Conservation (phyloP, 768 basidiomycete genomes). For the Multifurca ochricompacta region DNA sequence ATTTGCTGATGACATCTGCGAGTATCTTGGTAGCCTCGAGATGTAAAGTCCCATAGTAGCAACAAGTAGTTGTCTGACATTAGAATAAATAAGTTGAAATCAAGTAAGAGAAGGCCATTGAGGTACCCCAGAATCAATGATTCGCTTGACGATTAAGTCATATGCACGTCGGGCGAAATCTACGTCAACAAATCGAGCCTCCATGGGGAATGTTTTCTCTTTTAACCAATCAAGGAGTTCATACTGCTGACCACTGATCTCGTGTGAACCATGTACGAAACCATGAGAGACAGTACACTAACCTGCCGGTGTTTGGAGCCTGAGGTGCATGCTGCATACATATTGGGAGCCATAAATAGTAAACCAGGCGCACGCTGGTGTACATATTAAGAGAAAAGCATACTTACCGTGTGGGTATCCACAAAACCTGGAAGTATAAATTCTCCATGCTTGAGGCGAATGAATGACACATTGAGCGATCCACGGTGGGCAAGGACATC, state of each 20-base stretch:
- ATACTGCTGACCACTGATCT: slow-evolving; percentile 66
- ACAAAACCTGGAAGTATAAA: slow-evolving; percentile 85
- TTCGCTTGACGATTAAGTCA: slow-evolving; percentile 57
- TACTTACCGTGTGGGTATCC: slow-evolving; percentile 83
- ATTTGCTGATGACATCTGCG: slow-evolving; percentile 61
- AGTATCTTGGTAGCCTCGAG: slow-evolving; percentile 72
- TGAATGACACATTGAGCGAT: slow-evolving; percentile 27
- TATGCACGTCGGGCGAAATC: slow-evolving; percentile 67
- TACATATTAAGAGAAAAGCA: not conserved
- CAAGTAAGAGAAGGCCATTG: not conserved
- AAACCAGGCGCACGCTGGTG: not conserved
- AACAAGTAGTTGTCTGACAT: slow-evolving; percentile 82
- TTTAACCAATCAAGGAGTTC: slow-evolving; percentile 87
- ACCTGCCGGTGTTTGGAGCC: slow-evolving; percentile 64
- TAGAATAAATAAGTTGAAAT: not conserved
- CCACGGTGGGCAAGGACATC: slow-evolving; percentile 47
- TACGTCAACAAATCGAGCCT: slow-evolving; percentile 63
- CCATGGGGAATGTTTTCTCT: slow-evolving; percentile 81
- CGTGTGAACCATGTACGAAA: slow-evolving; percentile 2
- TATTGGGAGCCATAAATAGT: not conserved
- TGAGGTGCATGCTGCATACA: slow-evolving; percentile 71
- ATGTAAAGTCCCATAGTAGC: slow-evolving; percentile 84
- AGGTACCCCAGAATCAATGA: slow-evolving; percentile 70
- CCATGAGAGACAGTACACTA: slow-evolving; percentile 12
- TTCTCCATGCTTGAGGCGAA: slow-evolving; percentile 36